Conservation (phyloP, 1,139 yeast species). For the Geotrichum siamense region DNA sequence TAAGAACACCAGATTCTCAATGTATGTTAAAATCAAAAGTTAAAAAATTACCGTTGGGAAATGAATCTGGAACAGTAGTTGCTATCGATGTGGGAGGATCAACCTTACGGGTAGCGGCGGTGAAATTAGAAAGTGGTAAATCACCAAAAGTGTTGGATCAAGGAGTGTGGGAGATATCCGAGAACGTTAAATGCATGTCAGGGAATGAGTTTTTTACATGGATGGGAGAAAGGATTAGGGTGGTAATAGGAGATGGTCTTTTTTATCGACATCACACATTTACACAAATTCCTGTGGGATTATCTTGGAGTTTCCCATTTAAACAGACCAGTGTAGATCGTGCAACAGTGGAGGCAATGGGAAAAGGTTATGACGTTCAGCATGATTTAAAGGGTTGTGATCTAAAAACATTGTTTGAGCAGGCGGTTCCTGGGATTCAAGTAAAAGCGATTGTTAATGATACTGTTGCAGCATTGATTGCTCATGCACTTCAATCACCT, state of each 20-base stretch:
- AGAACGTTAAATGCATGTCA: slow-evolving; percentile 45
- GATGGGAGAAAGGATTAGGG: slow-evolving; percentile 33
- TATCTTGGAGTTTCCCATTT: slow-evolving; percentile 34
- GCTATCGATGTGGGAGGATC: slow-evolving; percentile 79
- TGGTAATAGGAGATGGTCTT: slow-evolving; percentile 44
- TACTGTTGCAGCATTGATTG: slow-evolving; percentile 76
- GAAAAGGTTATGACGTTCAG: slow-evolving; percentile 71
- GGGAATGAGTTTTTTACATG: slow-evolving; percentile 55
- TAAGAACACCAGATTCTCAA: not conserved
- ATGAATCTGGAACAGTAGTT: slow-evolving; percentile 63
- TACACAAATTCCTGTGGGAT: slow-evolving; percentile 30
- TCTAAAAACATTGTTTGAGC: slow-evolving; percentile 54
- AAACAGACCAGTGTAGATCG: slow-evolving; percentile 45
- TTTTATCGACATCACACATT: slow-evolving; percentile 35
- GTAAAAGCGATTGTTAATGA: slow-evolving; percentile 85
- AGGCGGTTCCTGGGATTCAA: slow-evolving; percentile 45
- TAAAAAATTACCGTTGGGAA: slow-evolving; percentile 64
- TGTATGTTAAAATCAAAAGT: slow-evolving; percentile 71
- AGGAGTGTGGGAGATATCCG: slow-evolving; percentile 31
- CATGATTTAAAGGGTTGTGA: slow-evolving; percentile 71
- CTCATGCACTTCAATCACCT: slow-evolving; percentile 62
- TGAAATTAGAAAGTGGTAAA: slow-evolving; percentile 39
- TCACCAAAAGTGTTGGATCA: slow-evolving; percentile 23
- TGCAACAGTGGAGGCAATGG: slow-evolving; percentile 79
- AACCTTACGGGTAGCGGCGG: slow-evolving; percentile 68